Base-by-base conservation (phyloP, 768 basidiomycete genomes). In the Lentinula boryana region DNA sequence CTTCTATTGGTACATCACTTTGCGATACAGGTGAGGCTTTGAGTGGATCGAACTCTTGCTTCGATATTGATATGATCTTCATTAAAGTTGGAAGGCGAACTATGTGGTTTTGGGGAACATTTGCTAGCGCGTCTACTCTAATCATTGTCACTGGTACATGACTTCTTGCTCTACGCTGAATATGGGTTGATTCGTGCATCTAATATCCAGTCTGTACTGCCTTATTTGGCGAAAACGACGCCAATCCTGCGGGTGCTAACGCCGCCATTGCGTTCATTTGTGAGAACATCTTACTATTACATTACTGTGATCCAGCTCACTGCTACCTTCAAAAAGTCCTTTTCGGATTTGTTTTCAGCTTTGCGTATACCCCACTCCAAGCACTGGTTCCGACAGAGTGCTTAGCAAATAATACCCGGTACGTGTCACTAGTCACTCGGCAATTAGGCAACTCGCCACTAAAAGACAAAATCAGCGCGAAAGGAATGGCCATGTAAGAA, bases 301-400 rank as follows among this genome's bases (percentile, higher is more conserved):
- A 23, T 43, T 32, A 35, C 56, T 61, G 70, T 68, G 67, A 69
- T 31, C 60, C 69, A 32, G 21, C 73, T 67, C 61, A 71, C 16
- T 55, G 23, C 35, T 43, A 5, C 21, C 9, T 23, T 23, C 21
- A 23, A 38, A 13, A 38, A 78, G 77, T 84, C 74, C 64, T 85
- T 21, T 83, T 84, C 69, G 80, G 79, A 60, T 79, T 81, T 63
- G 77, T 81, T 57, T 84, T 74, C 69, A 80, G 78, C 38, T 76
- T 82, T 60, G 75, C 83, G 21, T 85, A 85, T 67, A 83, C 84
- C 4, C 84, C 84, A 9, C 75, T 86, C 27, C 85, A 85, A 32
- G 83, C 79, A 0, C 68, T 84, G 5, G 83, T 84, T 62, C 81
- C 84, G 4, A 77, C 79, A 18, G 84, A 86, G 63, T 80, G 79